A percentile compares a stretch with the other conserved stretches of the same genome.
phyloP scores from a whole-genome alignment of 495 filamentous ascomycete species.

The Penicillium canescens region DNA sequence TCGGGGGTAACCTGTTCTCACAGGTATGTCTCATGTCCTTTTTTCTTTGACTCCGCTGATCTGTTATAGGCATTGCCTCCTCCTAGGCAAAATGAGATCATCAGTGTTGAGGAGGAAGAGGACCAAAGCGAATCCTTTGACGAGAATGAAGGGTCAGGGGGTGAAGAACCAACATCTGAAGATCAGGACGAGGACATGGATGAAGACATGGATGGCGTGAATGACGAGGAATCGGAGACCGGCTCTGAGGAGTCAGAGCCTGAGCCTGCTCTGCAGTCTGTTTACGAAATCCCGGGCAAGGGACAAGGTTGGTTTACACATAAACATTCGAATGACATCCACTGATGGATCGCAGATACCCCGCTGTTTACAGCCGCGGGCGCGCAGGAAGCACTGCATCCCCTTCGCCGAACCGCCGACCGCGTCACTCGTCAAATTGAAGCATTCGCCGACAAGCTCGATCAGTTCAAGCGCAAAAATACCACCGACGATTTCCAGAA shows the following conservation, averaged over 20 bases:
- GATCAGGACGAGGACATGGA: slow-evolving; percentile 31
- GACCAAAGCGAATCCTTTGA: slow-evolving; percentile 32
- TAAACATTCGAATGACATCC: neutral
- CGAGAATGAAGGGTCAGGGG: slow-evolving; percentile 19
- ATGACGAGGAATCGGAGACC: slow-evolving; percentile 22
- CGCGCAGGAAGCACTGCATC: slow-evolving; percentile 52
- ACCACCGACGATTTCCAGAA: slow-evolving; percentile 35
- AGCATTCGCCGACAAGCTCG: slow-evolving; percentile 65
- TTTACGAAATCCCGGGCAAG: slow-evolving; percentile 7
- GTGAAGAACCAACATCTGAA: slow-evolving; percentile 20
- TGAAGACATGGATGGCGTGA: slow-evolving; percentile 20
- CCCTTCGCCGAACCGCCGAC: slow-evolving; percentile 58
- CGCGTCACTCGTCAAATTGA: slow-evolving; percentile 64
- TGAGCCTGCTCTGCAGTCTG: slow-evolving; percentile 20
- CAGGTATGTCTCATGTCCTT: slow-evolving; percentile 13
- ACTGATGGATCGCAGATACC: slow-evolving; percentile 23
- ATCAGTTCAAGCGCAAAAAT: slow-evolving; percentile 53
- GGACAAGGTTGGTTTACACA: slow-evolving; percentile 16
- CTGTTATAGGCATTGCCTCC: slow-evolving; percentile 20
- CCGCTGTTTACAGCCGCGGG: slow-evolving; percentile 51
- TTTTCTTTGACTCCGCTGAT: slow-evolving; percentile 17
- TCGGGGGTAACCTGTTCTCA: slow-evolving; percentile 7
- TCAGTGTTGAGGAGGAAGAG: slow-evolving; percentile 45
- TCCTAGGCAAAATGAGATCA: slow-evolving; percentile 35
- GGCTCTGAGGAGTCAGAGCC: slow-evolving; percentile 18